Conservation (phyloP, 2,329 filamentous ascomycete species). For the Xylaria sp. region DNA sequence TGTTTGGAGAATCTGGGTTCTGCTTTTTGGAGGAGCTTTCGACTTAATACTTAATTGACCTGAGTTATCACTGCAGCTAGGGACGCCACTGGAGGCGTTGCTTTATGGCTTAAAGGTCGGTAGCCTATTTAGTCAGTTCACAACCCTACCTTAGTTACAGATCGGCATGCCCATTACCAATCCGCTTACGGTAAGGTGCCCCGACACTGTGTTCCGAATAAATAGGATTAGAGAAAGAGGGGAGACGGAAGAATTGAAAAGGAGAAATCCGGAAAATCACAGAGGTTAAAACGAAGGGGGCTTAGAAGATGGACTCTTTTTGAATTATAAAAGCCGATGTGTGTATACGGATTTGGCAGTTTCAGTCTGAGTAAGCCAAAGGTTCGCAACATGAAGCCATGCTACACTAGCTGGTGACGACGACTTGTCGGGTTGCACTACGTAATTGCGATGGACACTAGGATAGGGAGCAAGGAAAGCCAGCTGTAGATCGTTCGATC, state of each 20-base stretch:
- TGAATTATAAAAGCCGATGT: neutral
- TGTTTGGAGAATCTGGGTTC: neutral
- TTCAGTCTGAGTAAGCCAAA: too few relatives aligned
- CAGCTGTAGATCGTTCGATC: constrained; percentile 17
- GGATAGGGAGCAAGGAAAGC: constrained; percentile 6
- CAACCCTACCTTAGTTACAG: neutral
- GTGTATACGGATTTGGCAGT: neutral
- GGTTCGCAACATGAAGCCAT: too few relatives aligned
- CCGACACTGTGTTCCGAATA: constrained; percentile 10
- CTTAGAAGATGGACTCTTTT: neutral
- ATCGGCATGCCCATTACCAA: constrained; percentile 20
- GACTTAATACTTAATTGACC: neutral
- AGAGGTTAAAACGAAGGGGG: too few relatives aligned
- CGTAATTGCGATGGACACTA: constrained; percentile 1
- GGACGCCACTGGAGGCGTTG: neutral
- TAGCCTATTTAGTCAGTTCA: neutral
- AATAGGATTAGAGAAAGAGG: neutral
- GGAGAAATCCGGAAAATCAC: neutral
- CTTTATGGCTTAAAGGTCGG: neutral
- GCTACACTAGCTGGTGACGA: neutral
- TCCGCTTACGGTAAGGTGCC: neutral
- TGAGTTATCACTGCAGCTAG: neutral
- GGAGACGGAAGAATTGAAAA: neutral
- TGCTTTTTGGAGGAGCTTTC: too few relatives aligned
- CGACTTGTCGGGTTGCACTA: neutral